Percentiles rank a stretch among this genome's conserved stretches.
phyloP scores from a whole-genome alignment of 2,329 filamentous ascomycete species.

The Penicillium expansum region DNA sequence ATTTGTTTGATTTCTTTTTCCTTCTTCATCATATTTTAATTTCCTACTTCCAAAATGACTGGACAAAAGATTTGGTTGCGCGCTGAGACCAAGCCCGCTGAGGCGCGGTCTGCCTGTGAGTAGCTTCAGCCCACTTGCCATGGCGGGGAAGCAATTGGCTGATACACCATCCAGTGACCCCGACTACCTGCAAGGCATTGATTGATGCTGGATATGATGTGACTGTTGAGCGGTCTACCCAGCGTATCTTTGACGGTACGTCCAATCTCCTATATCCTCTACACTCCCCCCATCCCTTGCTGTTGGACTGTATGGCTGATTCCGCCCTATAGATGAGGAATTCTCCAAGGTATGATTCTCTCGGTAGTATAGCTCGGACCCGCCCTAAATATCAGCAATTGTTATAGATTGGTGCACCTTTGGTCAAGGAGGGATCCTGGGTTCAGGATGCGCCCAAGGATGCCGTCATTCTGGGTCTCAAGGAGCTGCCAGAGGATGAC shows the following conservation, averaged over 20 bases:
- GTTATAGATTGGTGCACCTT: conserved; percentile 57
- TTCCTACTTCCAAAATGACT: conserved; percentile 26
- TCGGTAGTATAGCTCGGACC: neutral
- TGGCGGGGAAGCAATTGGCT: conserved; percentile 6
- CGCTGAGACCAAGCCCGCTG: conserved; percentile 59
- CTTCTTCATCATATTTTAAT: neutral
- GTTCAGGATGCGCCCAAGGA: conserved; percentile 61
- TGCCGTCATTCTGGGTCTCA: conserved; percentile 71
- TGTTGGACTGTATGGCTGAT: conserved; percentile 12
- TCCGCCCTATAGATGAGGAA: conserved; percentile 31
- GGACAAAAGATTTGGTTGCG: conserved; percentile 53
- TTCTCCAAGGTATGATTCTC: conserved; percentile 32
- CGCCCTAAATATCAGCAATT: conserved; percentile 50
- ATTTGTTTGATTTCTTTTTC: conserved; percentile 12
- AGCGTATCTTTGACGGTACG: conserved; percentile 57
- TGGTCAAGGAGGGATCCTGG: conserved; percentile 68
- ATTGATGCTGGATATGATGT: conserved; percentile 68
- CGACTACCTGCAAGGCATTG: conserved; percentile 58
- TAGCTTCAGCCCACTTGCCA: conserved; percentile 8
- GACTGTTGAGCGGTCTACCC: conserved; percentile 65
- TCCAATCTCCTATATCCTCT: neutral
- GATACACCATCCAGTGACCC: conserved; percentile 40
- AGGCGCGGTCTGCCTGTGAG: conserved; percentile 53
- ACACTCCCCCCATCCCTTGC: neutral
- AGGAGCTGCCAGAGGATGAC: conserved; percentile 72